Base-by-base conservation (phyloP, 768 basidiomycete species). In the Tephrocybe sp. region DNA sequence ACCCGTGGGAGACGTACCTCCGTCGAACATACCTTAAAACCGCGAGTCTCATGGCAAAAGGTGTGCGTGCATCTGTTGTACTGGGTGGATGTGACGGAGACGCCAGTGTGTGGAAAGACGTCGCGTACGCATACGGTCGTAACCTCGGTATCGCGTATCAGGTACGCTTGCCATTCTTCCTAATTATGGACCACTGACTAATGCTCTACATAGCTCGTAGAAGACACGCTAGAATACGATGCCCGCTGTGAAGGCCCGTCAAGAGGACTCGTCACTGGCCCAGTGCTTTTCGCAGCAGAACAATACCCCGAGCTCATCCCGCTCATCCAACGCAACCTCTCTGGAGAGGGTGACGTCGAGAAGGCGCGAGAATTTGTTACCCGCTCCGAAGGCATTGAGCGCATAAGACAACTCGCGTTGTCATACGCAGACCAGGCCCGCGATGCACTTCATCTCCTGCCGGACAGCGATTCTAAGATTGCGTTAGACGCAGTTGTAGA, bases 21-120 rank as follows among this genome's bases (percentile, higher is more conserved):
- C 64, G 62, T 48, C 70, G 68, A 50, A 65, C 68, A 7, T 96
- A 98, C 67, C 72, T 96, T 52, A 95, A 94, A 72, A 91, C 91
- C 11, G 93, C 94, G 11, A 89, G 87, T 65, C 68, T 97, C 58
- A 87, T 96, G 79, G 92, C 92, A 1, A 96, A 96, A 69, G 83
- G 82, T 14, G 84, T 88, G 4, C 78, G 94, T 17, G 87, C 89
- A 19, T 83, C 90, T 2, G 91, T 91, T 17, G 82, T 94, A n/a
- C 74, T 98, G 1, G 94, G 94, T 4, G 94, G 94, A 30, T 85
- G 76, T 56, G 70, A 63, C 45, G 51, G 40, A 17, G 82, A 86
- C 60, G 84, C 83, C n/a, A 89, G 93, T 59, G 62, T 84, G 9
- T 86, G 90, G 76, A 92, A 91, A 67, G 93, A 96, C 66, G 78